Evolutionary conservation across 176 grass and related monocot genomes (phyloP).

Genomic region (Juncus effusus): DNA sequence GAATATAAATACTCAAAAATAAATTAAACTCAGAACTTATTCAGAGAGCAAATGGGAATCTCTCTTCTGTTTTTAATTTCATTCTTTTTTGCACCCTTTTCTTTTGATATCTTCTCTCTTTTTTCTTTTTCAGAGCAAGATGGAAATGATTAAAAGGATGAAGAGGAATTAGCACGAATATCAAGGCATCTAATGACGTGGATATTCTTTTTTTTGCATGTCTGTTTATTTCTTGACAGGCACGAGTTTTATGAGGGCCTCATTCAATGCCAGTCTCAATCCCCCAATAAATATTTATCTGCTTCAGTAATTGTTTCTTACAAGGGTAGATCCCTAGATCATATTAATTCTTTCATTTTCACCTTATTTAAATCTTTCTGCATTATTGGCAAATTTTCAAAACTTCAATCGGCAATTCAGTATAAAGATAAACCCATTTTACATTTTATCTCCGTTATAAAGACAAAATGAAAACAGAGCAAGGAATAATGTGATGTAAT

Average conservation of each 20-base stretch:
- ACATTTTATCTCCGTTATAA: not conserved
- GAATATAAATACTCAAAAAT: too few relatives aligned
- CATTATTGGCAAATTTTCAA: too few relatives aligned
- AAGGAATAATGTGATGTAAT: not conserved
- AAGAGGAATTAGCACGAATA: slow-evolving; percentile 17
- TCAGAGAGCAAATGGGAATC: too few relatives aligned
- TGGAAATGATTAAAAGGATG: slow-evolving; percentile 25
- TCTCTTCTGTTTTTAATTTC: too few relatives aligned
- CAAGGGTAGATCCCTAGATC: slow-evolving; percentile 19
- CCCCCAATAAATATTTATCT: slow-evolving; percentile 19
- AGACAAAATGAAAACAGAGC: not conserved
- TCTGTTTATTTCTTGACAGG: slow-evolving; percentile 14
- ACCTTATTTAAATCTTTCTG: too few relatives aligned
- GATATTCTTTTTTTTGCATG: not conserved
- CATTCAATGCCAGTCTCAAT: slow-evolving; percentile 19
- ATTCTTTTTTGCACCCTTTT: not conserved
- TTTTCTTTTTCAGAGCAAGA: slow-evolving; percentile 13
- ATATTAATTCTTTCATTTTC: too few relatives aligned
- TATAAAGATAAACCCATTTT: too few relatives aligned
- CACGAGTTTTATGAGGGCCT: slow-evolving; percentile 16
- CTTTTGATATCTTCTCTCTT: slow-evolving; percentile 1
- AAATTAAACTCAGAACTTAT: too few relatives aligned
- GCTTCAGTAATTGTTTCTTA: slow-evolving; percentile 17
- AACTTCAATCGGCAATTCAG: too few relatives aligned
- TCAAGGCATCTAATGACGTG: slow-evolving; percentile 10